Evolutionary conservation across 768 basidiomycete species (phyloP).

Genomic region (Kwoniella sp.): DNA sequence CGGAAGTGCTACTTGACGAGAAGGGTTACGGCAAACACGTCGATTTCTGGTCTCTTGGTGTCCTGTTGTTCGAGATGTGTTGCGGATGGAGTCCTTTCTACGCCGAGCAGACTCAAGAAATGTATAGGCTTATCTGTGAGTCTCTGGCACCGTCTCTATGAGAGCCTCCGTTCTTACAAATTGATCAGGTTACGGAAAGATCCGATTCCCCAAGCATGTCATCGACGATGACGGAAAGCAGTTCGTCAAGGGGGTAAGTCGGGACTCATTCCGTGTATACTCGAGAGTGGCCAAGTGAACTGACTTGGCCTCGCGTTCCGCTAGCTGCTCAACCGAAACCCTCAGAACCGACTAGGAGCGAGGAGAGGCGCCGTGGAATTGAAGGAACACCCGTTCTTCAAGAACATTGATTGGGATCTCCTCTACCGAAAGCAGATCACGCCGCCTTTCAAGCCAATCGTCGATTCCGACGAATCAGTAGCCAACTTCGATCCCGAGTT

Average conservation of each 20-base stretch:
- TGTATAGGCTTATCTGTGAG: conserved; percentile 66
- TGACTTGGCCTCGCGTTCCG: not conserved
- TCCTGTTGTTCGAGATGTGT: conserved; percentile 98
- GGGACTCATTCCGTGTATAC: not conserved
- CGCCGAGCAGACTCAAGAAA: conserved; percentile 97
- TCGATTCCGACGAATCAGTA: conserved; percentile 98
- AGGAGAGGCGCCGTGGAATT: conserved; percentile 86
- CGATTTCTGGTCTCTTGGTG: conserved; percentile 97
- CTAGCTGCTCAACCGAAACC: conserved; percentile 95
- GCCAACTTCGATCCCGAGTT: conserved; percentile 98
- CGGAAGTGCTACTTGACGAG: conserved; percentile 96
- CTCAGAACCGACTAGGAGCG: conserved; percentile 94
- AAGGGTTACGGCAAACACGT: conserved; percentile 98
- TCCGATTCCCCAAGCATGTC: conserved; percentile 87
- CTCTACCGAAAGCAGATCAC: conserved; percentile 84
- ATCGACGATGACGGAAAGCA: conserved; percentile 98
- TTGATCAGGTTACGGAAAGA: conserved; percentile 88
- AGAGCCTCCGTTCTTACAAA: too few relatives aligned
- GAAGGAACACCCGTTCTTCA: conserved; percentile 95
- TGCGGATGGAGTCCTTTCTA: conserved; percentile 99
- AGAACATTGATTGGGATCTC: conserved; percentile 82
- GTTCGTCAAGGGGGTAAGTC: conserved; percentile 94
- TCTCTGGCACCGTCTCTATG: too few relatives aligned
- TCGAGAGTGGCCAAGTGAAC: conserved; percentile 9
- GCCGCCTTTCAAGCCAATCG: conserved; percentile 95